Evolutionary conservation across 2,329 filamentous ascomycete species (phyloP).

Genomic region (Ophiostoma australiae): DNA sequence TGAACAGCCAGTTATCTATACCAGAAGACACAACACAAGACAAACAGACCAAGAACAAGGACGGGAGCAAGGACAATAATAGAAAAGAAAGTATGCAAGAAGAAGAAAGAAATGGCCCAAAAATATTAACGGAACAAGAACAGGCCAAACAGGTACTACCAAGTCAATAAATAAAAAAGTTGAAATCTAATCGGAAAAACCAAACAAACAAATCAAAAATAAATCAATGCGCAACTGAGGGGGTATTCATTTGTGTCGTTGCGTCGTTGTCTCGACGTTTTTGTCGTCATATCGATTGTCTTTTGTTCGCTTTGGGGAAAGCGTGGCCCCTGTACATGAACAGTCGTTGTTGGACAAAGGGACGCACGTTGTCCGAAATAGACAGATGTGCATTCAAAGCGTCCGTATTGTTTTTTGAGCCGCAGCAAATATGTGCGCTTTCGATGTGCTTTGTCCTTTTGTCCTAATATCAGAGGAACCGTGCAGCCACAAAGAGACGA

Average conservation of each 20-base stretch:
- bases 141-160: background rate
- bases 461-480: background rate
- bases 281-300: slow-evolving; percentile 5
- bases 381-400: background rate
- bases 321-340: background rate
- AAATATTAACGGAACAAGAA: background rate
- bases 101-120: background rate
- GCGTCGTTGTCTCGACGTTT: slow-evolving; percentile 2
- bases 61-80: background rate
- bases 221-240: background rate
- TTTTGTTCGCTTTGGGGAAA: slow-evolving; percentile 5
- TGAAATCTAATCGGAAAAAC: background rate
- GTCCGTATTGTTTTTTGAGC: background rate
- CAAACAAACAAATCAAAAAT: slow-evolving; percentile 1
- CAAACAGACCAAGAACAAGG: background rate
- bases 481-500: background rate
- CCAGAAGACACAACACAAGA: background rate
- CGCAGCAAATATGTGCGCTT: background rate
- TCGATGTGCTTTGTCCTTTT: background rate
- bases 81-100: background rate
- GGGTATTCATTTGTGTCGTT: slow-evolving; percentile 11
- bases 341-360: background rate
- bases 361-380: background rate
- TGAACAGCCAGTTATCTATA: background rate
- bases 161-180: background rate